These are phyloP conservation scores for Ascochyta viciae-villosae DNA, from an alignment of 2,329 filamentous ascomycete species.

Conservation along the genomic window DNA sequence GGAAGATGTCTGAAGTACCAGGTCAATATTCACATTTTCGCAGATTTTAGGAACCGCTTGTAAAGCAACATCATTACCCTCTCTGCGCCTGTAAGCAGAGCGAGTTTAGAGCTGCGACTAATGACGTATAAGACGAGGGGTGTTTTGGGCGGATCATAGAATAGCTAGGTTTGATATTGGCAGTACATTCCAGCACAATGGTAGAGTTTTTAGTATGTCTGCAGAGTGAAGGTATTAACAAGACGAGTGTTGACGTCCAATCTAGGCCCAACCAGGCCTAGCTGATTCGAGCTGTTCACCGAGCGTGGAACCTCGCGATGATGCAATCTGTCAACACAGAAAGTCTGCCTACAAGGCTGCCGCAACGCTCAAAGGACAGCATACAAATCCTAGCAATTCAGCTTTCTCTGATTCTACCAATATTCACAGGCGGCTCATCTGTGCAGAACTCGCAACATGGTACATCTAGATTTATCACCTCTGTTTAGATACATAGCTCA, in stretches of 20 bases:
- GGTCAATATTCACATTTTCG: too few relatives aligned
- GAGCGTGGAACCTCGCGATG: constrained; percentile 23
- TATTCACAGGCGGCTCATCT: neutral
- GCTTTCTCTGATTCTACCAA: neutral
- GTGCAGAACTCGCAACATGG: neutral
- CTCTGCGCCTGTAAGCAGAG: too few relatives aligned
- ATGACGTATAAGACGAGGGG: too few relatives aligned
- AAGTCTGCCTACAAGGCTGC: constrained; percentile 28
- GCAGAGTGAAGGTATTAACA: too few relatives aligned
- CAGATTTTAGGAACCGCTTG: too few relatives aligned
- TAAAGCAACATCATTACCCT: too few relatives aligned
- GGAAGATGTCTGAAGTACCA: too few relatives aligned
- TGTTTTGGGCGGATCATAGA: too few relatives aligned
- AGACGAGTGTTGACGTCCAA: neutral
- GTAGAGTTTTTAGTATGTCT: too few relatives aligned
- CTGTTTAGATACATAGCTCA: constrained; percentile 14
- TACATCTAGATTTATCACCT: neutral
- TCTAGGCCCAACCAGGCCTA: neutral
- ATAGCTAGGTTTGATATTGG: too few relatives aligned
- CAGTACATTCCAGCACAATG: too few relatives aligned
- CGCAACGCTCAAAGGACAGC: constrained; percentile 1
- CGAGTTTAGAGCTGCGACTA: too few relatives aligned
- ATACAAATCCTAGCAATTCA: neutral
- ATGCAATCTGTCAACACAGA: constrained; percentile 44
- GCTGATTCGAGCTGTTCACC: neutral